Evolutionary conservation across 352 stramenopile genomes (phyloP), one percentile per base, ranked within the genome.

Genomic region (Peronospora destructor): DNA sequence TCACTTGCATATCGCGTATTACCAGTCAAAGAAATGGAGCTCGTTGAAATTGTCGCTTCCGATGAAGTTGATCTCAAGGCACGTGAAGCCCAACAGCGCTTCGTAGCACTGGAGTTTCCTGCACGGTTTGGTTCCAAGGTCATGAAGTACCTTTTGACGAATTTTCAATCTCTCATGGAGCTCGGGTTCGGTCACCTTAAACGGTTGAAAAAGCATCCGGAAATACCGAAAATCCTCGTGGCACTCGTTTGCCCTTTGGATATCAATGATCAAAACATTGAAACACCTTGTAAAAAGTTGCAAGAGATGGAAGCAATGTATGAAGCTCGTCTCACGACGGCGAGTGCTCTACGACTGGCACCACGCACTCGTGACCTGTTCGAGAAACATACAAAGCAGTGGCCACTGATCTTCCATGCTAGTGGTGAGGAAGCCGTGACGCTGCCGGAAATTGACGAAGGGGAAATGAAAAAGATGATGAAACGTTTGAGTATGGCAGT

Each of bases 321-420:
- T 30, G 64, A 83, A 30, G 78, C 62, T 16, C 55, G 49, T 46
- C 36, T 86, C 4, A 71, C 66, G 36, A 64, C 56, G 6, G 68
- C 78, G 11, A 46, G 73, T 9, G 73, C 72, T 62, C 68, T 88
- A 49, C 86, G 81, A 53, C 36, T 54, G 2, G 61, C 64, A 10
- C 80, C 80, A 11, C 57, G 68, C 16, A 84, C 75, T 12, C 76
- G 76, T 25, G 75, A 86, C 41, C 44, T 71, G 14, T 91, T 76
- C 33, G 73, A 82, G 16, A 54, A 49, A 23, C 61, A 86, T 56
- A 86, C 80, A n/a, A 71, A 66, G 23, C 17, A 50, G 2, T 91
- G 80, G 80, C 80, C 80, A 29, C 53, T 91, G 9, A 85, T 91
- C 37, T 91, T 91, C 64, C 80, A 91, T 56, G 68, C 75, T 13